Evolutionary conservation across 768 basidiomycete genomes (phyloP).

Genomic region (Rhizopogon roseolus): DNA sequence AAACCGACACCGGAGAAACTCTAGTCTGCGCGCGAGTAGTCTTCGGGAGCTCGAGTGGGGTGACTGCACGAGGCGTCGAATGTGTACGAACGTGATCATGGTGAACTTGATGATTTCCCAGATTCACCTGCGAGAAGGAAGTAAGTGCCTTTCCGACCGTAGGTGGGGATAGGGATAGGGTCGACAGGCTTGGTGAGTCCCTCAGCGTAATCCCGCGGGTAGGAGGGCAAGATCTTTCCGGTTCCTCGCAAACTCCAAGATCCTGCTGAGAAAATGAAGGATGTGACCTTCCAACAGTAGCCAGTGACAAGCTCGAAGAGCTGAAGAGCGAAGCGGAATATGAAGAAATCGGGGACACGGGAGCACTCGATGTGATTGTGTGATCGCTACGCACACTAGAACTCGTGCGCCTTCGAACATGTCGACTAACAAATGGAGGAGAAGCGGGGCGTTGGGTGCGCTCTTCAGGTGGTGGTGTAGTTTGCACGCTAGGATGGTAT

Average conservation of each 20-base stretch:
- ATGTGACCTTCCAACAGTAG: slow-evolving; percentile 11
- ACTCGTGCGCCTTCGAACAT: slow-evolving; percentile 28
- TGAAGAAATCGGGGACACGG: slow-evolving; percentile 25
- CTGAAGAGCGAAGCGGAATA: slow-evolving; percentile 23
- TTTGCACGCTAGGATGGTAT: neutral
- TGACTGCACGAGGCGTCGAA: neutral
- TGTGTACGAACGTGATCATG: neutral
- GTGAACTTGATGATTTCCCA: neutral
- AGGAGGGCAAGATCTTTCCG: slow-evolving; percentile 13
- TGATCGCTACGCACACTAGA: slow-evolving; percentile 25
- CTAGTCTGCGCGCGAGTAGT: neutral
- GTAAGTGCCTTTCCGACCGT: neutral
- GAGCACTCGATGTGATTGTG: slow-evolving; percentile 24
- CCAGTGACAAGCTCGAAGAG: slow-evolving; percentile 15
- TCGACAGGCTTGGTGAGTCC: neutral
- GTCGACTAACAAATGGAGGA: slow-evolving; percentile 27
- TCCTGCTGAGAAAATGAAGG: slow-evolving; percentile 5
- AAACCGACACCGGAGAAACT: slow-evolving; percentile 18
- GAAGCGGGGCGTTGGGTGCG: slow-evolving; percentile 20
- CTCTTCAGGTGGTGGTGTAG: neutral
- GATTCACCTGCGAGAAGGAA: slow-evolving; percentile 1
- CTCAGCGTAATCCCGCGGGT: slow-evolving; percentile 13
- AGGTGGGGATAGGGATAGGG: neutral
- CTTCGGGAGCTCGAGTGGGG: neutral
- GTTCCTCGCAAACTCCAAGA: slow-evolving; percentile 14